Evolutionary conservation across 148 eudicot genomes (phyloP).

Genomic region (Heliosperma pusillum): DNA sequence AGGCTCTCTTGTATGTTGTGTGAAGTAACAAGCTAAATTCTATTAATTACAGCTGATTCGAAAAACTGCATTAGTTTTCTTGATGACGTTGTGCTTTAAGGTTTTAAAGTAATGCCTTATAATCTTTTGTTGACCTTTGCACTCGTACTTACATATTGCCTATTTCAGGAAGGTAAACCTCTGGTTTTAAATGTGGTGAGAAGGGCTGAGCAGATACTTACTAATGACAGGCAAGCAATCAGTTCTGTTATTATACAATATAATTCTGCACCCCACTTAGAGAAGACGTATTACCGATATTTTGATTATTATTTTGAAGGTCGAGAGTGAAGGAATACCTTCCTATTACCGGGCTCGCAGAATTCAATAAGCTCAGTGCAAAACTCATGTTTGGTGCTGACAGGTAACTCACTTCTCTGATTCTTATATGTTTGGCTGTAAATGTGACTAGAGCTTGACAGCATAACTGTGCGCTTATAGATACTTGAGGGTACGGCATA

Average conservation of each 20-base stretch:
- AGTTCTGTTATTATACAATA: not conserved
- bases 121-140: not conserved
- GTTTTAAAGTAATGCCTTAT: not conserved
- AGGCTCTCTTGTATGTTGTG: no score
- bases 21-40: not conserved
- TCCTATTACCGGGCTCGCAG: constrained; percentile 88
- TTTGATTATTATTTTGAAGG: constrained; percentile 33
- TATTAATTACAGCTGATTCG: not conserved
- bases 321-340: constrained; percentile 93
- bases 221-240: constrained; percentile 58
- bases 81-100: no score
- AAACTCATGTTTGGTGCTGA: constrained; percentile 89
- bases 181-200: constrained; percentile 93
- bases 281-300: not conserved
- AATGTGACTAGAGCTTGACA: not conserved
- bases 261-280: not conserved
- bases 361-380: constrained; percentile 93
- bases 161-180: constrained; percentile 91
- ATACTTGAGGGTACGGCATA: not conserved
- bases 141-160: not conserved
- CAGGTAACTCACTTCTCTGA: constrained; percentile 41
- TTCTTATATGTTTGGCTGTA: constrained; percentile 9
- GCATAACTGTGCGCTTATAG: not conserved
- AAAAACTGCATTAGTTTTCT: no score
- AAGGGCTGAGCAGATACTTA: constrained; percentile 73